Evolutionary conservation across 2,329 filamentous ascomycete genomes (phyloP).

Genomic region (Stachybotrys echinatus): DNA sequence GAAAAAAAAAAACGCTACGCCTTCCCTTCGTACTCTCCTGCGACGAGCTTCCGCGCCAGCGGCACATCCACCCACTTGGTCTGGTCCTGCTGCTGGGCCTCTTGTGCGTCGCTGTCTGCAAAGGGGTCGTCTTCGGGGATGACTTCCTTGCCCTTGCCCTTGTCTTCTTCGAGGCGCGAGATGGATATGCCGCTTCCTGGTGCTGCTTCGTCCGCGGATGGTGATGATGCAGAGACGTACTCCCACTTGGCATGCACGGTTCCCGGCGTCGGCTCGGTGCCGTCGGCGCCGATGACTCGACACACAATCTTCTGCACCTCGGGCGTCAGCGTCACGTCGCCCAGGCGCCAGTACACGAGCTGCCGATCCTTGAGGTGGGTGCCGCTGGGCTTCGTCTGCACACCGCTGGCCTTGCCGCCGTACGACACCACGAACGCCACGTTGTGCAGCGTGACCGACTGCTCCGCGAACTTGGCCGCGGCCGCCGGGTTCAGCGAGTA

Average conservation of each 20-base stretch:
- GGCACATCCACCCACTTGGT: slow-evolving; percentile 62
- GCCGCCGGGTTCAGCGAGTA: slow-evolving; percentile 71
- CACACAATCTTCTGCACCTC: slow-evolving; percentile 76
- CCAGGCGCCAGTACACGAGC: slow-evolving; percentile 74
- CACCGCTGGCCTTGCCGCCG: slow-evolving; percentile 61
- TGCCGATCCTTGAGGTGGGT: slow-evolving; percentile 73
- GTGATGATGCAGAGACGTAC: slow-evolving; percentile 34
- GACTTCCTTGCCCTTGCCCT: slow-evolving; percentile 47
- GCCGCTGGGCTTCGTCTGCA: slow-evolving; percentile 74
- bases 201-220: slow-evolving; percentile 34
- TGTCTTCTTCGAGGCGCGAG: slow-evolving; percentile 41
- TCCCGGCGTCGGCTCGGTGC: slow-evolving; percentile 64
- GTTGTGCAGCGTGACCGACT: slow-evolving; percentile 58
- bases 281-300: slow-evolving; percentile 69
- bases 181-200: slow-evolving; percentile 61
- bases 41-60: slow-evolving; percentile 61
- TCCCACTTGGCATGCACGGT: slow-evolving; percentile 84
- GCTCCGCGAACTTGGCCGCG: slow-evolving; percentile 40
- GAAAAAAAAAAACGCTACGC: not conserved
- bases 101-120: slow-evolving; percentile 36
- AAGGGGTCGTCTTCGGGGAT: slow-evolving; percentile 59
- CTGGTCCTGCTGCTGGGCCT: slow-evolving; percentile 18
- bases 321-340: slow-evolving; percentile 63
- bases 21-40: slow-evolving; percentile 67
- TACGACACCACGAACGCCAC: slow-evolving; percentile 69